A percentile compares a stretch with the other conserved stretches of the same genome.
phyloP scores from a whole-genome alignment of 768 basidiomycete species.

The Amanita phalloides region DNA sequence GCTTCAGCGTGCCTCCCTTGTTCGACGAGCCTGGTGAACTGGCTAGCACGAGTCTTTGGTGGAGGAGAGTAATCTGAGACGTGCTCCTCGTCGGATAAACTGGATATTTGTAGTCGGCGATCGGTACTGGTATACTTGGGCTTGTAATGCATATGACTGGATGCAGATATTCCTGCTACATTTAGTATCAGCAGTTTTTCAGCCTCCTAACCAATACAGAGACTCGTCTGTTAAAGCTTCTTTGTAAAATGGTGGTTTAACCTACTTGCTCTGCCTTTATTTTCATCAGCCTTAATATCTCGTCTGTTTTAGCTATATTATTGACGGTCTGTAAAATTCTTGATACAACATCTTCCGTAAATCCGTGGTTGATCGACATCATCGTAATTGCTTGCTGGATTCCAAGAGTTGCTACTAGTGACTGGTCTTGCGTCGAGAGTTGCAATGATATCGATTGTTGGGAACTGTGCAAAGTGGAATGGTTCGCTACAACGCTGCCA shows the following conservation, averaged over 20 bases:
- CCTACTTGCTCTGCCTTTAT: constrained; percentile 20
- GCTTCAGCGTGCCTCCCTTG: constrained; percentile 26
- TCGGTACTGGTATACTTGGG: background rate
- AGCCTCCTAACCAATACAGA: background rate
- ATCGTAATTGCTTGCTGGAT: constrained; percentile 17
- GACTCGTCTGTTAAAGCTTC: background rate
- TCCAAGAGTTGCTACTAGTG: constrained; percentile 9
- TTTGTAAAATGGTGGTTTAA: background rate
- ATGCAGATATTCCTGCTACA: background rate
- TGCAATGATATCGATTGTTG: background rate
- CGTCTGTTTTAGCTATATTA: constrained; percentile 27
- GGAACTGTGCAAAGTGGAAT: background rate
- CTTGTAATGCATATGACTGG: background rate
- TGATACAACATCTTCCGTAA: constrained; percentile 27
- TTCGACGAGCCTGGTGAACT: constrained; percentile 20
- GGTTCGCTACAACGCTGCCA: background rate
- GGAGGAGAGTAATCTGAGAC: constrained; percentile 20
- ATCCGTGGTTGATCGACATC: constrained; percentile 37
- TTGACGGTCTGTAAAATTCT: constrained; percentile 22
- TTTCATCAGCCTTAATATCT: constrained; percentile 25
- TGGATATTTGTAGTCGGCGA: constrained; percentile 12
- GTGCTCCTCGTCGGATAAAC: constrained; percentile 9
- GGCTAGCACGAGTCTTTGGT: constrained; percentile 17
- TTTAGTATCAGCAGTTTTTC: background rate
- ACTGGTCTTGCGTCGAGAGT: constrained; percentile 4